Evolutionary conservation across 805 yeast genomes (phyloP), one percentile per base, ranked within the genome.

Genomic region (Metschnikowia colocasiae): DNA sequence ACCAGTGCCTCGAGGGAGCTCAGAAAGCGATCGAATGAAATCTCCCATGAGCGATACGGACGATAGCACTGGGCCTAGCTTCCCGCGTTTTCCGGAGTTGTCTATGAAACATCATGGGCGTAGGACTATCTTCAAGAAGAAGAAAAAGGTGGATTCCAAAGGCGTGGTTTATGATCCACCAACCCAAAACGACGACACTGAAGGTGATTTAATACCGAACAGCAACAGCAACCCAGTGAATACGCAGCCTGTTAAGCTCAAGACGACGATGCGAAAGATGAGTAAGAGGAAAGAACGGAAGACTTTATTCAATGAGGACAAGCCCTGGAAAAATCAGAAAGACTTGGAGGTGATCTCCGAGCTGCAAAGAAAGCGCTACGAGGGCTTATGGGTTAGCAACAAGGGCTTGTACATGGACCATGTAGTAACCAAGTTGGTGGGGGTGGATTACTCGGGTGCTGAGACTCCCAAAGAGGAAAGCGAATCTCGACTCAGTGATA

Each of bases 301-400:
- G 47, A 59, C 70, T 15, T 63, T 64, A 23, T 90, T 91, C 64
- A 85, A 91, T 60, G 95, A 85, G 58, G 87, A 86, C 50, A 89
- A 90, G 64, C 98, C 98, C 0, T 90, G 97, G 97, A 90, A 91
- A 58, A 82, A 87, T 58, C 97, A 89, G 64, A 72, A 71, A 26
- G 86, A 81, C 50, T 71, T 82, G 4, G 59, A 58, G 59, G 69
- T 57, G 59, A 69, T 82, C 15, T 71, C 80, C 0, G 82, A 79
- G 20, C 76, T 71, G 37, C 98, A 94, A 62, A 75, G 87, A 49
- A 90, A 90, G 61, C 68, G 98, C 32, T 94, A 92, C 64, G 97
- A 91, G 64, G 95, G 95, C 22, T 78, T 94, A 13, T 94, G 96
- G 96, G 95, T 85, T 0, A 82, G 96, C 29, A 94, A 94, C 61